Conservation (phyloP, 1,284 basidiomycete genomes). For the Ganoderma meredithae region DNA sequence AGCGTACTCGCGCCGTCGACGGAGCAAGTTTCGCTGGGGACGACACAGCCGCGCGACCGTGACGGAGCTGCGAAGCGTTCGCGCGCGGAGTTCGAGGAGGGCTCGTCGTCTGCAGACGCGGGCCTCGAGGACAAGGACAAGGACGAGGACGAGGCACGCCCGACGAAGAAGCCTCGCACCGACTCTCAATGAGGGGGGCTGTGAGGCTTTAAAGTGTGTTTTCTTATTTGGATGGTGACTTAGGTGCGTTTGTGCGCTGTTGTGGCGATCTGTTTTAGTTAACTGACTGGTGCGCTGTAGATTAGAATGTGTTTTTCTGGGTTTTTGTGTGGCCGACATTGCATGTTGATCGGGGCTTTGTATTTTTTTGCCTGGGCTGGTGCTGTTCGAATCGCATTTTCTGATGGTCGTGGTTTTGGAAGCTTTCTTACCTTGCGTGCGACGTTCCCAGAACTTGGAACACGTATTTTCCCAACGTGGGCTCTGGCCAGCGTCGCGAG, state of each 20-base stretch:
- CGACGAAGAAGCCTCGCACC: conserved; percentile 6
- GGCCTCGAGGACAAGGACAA: neutral
- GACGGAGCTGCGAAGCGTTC: neutral
- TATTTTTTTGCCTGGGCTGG: neutral
- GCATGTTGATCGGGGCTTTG: conserved; percentile 11
- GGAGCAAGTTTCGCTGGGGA: neutral
- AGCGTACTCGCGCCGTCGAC: neutral
- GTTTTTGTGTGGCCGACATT: neutral
- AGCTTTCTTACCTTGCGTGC: no score
- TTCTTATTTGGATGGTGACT: no score
- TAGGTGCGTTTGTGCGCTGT: neutral
- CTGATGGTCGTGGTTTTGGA: neutral
- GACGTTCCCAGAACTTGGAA: no score
- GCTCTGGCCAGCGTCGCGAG: no score
- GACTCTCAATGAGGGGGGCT: neutral
- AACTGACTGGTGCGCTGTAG: neutral
- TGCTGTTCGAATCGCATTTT: neutral
- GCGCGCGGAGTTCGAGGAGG: conserved; percentile 6
- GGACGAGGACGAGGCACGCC: neutral
- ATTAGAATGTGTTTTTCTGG: neutral
- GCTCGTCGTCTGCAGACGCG: neutral
- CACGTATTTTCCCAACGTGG: no score
- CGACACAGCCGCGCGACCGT: neutral
- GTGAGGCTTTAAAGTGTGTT: no score
- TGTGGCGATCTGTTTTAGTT: no score